Evolutionary conservation across 2,329 filamentous ascomycete species (phyloP).

Genomic region (Venturia aucupariae): DNA sequence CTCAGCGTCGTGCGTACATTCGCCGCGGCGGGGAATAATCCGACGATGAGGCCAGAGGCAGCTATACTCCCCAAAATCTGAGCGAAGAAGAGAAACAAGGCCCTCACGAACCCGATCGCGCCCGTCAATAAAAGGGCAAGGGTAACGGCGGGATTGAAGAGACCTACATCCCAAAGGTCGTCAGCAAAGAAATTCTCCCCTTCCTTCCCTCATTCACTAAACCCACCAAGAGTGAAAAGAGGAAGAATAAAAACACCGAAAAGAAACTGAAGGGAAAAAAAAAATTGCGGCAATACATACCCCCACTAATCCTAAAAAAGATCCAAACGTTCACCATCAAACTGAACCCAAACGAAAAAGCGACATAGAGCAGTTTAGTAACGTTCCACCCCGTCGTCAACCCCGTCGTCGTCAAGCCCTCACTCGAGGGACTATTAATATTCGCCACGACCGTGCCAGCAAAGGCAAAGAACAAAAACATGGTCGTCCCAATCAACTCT

Average conservation of each 20-base stretch:
- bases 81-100: constrained; percentile 12
- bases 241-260: too few species aligned
- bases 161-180: too few species aligned
- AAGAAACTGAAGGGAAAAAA: constrained; percentile 25
- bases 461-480: constrained; percentile 34
- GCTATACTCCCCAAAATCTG: constrained; percentile 24
- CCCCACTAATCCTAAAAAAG: constrained; percentile 31
- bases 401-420: neutral
- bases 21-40: constrained; percentile 27
- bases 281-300: constrained; percentile 33
- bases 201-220: too few species aligned
- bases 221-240: too few species aligned
- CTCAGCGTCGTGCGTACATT: constrained; percentile 29
- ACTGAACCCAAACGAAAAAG: constrained; percentile 29
- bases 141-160: constrained; percentile 30
- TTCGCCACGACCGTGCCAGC: constrained; percentile 31
- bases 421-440: constrained; percentile 17
- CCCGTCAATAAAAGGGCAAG: constrained; percentile 14
- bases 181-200: too few species aligned
- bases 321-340: constrained; percentile 33
- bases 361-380: constrained; percentile 27
- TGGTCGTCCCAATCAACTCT: constrained; percentile 29
- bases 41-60: constrained; percentile 27
- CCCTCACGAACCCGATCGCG: constrained; percentile 8
- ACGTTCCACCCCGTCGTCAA: constrained; percentile 20